A percentile compares a stretch with the other conserved stretches of the same genome.
These are phyloP conservation scores for thale cress (Arabidopsis thaliana) DNA, from an alignment of 345 rosid genomes.

Conservation along the genomic window DNA sequence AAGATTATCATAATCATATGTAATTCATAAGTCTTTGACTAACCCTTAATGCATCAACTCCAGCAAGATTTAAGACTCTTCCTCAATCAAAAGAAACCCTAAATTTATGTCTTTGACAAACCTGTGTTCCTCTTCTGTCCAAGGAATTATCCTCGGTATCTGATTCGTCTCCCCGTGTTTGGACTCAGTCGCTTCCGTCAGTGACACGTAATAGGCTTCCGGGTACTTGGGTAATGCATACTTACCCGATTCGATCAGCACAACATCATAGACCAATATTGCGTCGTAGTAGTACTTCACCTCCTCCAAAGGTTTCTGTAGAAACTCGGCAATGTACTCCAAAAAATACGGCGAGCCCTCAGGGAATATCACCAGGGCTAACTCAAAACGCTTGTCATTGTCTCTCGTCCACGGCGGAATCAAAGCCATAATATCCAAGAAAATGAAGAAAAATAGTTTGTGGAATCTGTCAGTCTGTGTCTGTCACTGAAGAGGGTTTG, in stretches of 20 bases:
- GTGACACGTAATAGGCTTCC: neutral
- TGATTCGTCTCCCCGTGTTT: slow-evolving; percentile 41
- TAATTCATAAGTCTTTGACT: no score
- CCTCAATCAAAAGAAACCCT: no score
- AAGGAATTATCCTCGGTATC: slow-evolving; percentile 48
- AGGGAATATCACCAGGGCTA: neutral
- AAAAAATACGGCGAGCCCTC: neutral
- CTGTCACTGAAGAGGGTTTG: no score
- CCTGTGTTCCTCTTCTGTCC: slow-evolving; percentile 19
- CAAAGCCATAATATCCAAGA: neutral
- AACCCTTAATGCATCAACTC: no score
- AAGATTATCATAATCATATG: no score
- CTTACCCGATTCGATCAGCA: no score
- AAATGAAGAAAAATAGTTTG: neutral
- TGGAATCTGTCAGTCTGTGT: no score
- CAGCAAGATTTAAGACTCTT: no score
- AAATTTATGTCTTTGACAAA: no score
- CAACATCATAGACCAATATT: slow-evolving; percentile 54
- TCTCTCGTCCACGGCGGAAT: neutral
- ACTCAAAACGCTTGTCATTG: neutral
- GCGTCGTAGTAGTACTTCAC: slow-evolving; percentile 54
- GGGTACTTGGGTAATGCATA: neutral
- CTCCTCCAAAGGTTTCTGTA: slow-evolving; percentile 46
- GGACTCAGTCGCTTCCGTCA: neutral
- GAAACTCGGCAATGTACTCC: slow-evolving; percentile 38